Percentiles rank a stretch among this genome's conserved stretches.
Evolutionary conservation across 306 rosid genomes (phyloP).

Genomic region (Vigna reflexopilosa): DNA sequence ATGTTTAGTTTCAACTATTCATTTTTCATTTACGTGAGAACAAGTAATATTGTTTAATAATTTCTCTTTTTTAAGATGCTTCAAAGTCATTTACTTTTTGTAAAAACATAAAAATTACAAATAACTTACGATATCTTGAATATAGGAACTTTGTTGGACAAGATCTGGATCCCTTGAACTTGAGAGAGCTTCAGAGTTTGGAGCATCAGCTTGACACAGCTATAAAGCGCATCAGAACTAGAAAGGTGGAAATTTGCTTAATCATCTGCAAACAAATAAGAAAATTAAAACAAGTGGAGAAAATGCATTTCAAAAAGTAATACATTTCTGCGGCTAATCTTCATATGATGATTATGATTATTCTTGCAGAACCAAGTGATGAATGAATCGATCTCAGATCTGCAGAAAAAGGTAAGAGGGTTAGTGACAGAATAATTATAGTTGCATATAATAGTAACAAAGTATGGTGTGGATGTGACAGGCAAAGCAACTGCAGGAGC

Average conservation of each 20-base stretch:
- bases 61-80: background rate
- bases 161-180: slow-evolving; percentile 65
- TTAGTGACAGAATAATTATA: no score
- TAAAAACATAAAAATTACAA: background rate
- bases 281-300: background rate
- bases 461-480: slow-evolving; percentile 48
- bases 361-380: slow-evolving; percentile 67
- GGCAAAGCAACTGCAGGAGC: slow-evolving; percentile 67
- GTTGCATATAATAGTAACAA: no score
- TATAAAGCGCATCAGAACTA: slow-evolving; percentile 73
- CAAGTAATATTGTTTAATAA: background rate
- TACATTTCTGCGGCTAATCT: background rate
- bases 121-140: background rate
- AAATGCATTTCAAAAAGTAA: background rate
- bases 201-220: slow-evolving; percentile 79
- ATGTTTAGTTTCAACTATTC: no score
- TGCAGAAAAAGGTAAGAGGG: slow-evolving; percentile 71
- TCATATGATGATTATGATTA: background rate
- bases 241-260: slow-evolving; percentile 59
- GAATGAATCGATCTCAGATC: slow-evolving; percentile 67
- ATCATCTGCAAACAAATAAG: background rate
- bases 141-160: slow-evolving; percentile 69
- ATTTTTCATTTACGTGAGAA: background rate
- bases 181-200: slow-evolving; percentile 78
- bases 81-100: background rate